These are phyloP conservation scores for Darksidea phi DNA, from an alignment of 495 filamentous ascomycete species.

Conservation along the genomic window DNA sequence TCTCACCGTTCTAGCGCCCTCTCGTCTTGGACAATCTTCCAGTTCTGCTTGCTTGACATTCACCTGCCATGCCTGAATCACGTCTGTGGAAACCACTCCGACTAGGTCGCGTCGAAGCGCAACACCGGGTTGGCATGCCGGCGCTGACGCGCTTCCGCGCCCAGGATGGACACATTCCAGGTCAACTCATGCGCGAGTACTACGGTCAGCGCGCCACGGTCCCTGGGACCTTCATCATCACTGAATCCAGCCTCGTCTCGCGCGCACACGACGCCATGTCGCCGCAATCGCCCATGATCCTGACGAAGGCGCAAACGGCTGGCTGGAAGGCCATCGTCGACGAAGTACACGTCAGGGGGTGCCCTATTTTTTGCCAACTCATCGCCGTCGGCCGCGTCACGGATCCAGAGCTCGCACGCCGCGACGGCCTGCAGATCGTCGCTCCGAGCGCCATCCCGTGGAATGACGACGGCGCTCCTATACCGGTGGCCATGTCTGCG, in stretches of 20 bases:
- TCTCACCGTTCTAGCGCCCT: background rate
- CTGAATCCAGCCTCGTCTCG: conserved; percentile 64
- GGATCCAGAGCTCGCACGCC: conserved; percentile 42
- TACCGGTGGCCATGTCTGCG: conserved; percentile 6
- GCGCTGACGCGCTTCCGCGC: too few relatives aligned
- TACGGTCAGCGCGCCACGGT: conserved; percentile 58
- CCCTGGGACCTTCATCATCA: conserved; percentile 60
- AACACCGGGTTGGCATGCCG: too few relatives aligned
- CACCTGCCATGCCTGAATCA: too few relatives aligned
- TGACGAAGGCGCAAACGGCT: conserved; percentile 15
- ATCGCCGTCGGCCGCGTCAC: conserved; percentile 42
- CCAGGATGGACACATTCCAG: too few relatives aligned
- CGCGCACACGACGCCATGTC: background rate
- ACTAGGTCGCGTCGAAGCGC: too few relatives aligned
- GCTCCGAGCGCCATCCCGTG: conserved; percentile 22
- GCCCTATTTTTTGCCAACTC: conserved; percentile 22
- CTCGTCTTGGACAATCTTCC: background rate
- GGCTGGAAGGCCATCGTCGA: conserved; percentile 19
- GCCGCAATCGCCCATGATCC: conserved; percentile 12
- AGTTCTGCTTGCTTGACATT: too few relatives aligned
- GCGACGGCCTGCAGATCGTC: conserved; percentile 38
- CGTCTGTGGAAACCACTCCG: too few relatives aligned
- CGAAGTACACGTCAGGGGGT: conserved; percentile 18
- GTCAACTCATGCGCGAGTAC: conserved; percentile 46
- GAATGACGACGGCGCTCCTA: conserved; percentile 2